phyloP scores from a whole-genome alignment of 192 early-diverging fungal genomes.

The Gamsiella multidivaricata region DNA sequence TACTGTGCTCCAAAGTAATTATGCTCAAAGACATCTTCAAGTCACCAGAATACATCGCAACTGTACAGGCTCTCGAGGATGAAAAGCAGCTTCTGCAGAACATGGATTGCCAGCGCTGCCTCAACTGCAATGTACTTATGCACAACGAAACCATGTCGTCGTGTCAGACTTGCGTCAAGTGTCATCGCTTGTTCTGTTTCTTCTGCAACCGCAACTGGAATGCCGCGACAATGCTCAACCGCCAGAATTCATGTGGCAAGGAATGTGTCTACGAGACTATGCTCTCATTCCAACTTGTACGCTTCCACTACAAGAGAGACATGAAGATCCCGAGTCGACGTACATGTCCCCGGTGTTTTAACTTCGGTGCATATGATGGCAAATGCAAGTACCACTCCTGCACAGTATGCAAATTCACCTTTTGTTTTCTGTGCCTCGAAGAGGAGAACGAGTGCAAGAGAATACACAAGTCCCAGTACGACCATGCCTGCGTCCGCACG shows the following conservation, averaged over 20 bases:
- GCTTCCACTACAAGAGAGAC: slow-evolving; percentile 17
- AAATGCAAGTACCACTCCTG: slow-evolving; percentile 41
- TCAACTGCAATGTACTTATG: slow-evolving; percentile 18
- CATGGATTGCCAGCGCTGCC: slow-evolving; percentile 34
- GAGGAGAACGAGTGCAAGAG: slow-evolving; percentile 14
- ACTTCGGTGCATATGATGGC: slow-evolving; percentile 27
- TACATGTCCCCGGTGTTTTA: slow-evolving; percentile 28
- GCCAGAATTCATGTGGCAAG: slow-evolving; percentile 23
- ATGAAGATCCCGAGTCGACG: slow-evolving; percentile 25
- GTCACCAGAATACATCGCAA: slow-evolving; percentile 25
- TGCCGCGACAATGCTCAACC: slow-evolving; percentile 14
- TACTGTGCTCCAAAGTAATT: slow-evolving; percentile 24
- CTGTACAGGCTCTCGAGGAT: slow-evolving; percentile 22
- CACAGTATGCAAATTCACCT: slow-evolving; percentile 12
- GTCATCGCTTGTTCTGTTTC: slow-evolving; percentile 19
- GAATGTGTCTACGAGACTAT: slow-evolving; percentile 32
- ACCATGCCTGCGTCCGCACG: slow-evolving; percentile 7
- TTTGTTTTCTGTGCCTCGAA: slow-evolving; percentile 37
- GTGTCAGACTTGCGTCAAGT: slow-evolving; percentile 16
- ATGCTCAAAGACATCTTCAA: slow-evolving; percentile 27
- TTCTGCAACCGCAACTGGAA: slow-evolving; percentile 42
- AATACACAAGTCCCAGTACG: slow-evolving; percentile 14
- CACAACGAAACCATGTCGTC: slow-evolving; percentile 29
- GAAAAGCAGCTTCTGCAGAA: slow-evolving; percentile 21
- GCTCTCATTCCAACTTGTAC: slow-evolving; percentile 18